These are phyloP conservation scores for Colletotrichum paranaense DNA, from an alignment of 2,329 filamentous ascomycete genomes.

Conservation along the genomic window DNA sequence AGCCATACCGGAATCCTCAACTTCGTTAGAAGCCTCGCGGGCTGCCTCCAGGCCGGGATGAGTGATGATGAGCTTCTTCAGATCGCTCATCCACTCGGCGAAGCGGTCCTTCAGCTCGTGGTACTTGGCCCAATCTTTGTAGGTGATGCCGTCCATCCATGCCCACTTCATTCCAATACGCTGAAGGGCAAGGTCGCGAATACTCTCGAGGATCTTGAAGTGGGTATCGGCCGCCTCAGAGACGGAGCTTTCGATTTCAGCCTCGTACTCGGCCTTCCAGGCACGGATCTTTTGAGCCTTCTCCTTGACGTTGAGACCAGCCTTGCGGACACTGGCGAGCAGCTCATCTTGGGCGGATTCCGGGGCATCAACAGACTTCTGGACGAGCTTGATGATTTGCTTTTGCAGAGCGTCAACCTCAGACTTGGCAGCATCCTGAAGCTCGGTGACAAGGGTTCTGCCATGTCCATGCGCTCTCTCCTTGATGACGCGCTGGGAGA, in stretches of 20 bases:
- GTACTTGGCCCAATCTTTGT: conserved; percentile 97
- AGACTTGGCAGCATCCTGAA: conserved; percentile 74
- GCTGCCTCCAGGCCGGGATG: conserved; percentile 79
- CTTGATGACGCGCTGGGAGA: conserved; percentile 65
- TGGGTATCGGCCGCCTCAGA: conserved; percentile 81
- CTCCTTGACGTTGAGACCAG: conserved; percentile 80
- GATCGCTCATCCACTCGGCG: conserved; percentile 84
- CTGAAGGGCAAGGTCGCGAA: conserved; percentile 85
- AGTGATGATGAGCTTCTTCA: conserved; percentile 79
- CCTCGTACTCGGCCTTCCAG: conserved; percentile 80
- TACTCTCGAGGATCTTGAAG: conserved; percentile 83
- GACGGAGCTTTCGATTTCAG: conserved; percentile 76
- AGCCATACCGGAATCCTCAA: conserved; percentile 85
- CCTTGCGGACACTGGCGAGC: conserved; percentile 66
- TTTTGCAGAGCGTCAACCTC: conserved; percentile 75
- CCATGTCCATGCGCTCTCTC: conserved; percentile 75
- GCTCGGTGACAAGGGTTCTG: conserved; percentile 72
- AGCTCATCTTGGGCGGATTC: conserved; percentile 56
- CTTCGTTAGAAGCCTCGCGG: conserved; percentile 72
- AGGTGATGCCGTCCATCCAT: conserved; percentile 94
- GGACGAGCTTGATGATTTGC: conserved; percentile 73
- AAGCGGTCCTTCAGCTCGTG: conserved; percentile 87
- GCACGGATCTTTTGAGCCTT: conserved; percentile 80
- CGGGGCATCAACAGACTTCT: conserved; percentile 59
- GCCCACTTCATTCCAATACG: conserved; percentile 96